Percentiles rank a stretch among this genome's conserved stretches.
phyloP scores from a whole-genome alignment of 2,329 filamentous ascomycete species.

The Pseudogymnoascus sp. region DNA sequence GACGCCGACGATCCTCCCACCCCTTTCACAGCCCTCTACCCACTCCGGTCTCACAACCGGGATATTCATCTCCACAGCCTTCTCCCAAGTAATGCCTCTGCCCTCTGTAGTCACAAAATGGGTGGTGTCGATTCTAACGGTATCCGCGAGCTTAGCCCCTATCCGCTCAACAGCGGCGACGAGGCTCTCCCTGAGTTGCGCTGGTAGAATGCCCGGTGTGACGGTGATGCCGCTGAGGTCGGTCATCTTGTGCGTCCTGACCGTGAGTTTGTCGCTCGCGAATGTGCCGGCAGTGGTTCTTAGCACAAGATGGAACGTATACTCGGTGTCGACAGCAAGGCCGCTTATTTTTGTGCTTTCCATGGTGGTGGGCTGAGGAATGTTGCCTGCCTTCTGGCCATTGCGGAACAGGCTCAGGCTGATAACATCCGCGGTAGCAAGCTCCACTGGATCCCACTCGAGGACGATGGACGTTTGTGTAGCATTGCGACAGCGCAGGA shows the following conservation, averaged over 20 bases:
- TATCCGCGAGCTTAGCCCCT: conserved; percentile 84
- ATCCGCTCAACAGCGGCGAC: conserved; percentile 74
- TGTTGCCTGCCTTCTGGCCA: conserved; percentile 91
- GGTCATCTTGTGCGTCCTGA: conserved; percentile 97
- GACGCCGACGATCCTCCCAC: conserved; percentile 86
- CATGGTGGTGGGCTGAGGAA: conserved; percentile 79
- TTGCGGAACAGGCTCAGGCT: conserved; percentile 90
- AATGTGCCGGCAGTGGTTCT: conserved; percentile 86
- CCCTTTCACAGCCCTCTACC: conserved; percentile 93
- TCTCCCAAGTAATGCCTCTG: conserved; percentile 84
- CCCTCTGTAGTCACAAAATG: conserved; percentile 98
- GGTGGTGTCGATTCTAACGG: conserved; percentile 91
- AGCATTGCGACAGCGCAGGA: conserved; percentile 88
- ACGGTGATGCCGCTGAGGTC: conserved; percentile 93
- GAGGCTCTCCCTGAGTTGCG: conserved; percentile 64
- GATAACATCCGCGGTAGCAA: conserved; percentile 86
- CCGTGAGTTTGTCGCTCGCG: conserved; percentile 72
- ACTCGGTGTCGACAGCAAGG: conserved; percentile 92
- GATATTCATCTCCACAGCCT: conserved; percentile 95
- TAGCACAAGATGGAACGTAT: conserved; percentile 87
- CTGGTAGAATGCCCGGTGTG: conserved; percentile 78
- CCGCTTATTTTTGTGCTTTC: conserved; percentile 95
- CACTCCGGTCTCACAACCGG: conserved; percentile 95
- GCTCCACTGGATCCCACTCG: conserved; percentile 92
- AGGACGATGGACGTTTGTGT: conserved; percentile 98